Conservation (phyloP, 2,329 filamentous ascomycete species). For the Dryadomyces quercivorus region DNA sequence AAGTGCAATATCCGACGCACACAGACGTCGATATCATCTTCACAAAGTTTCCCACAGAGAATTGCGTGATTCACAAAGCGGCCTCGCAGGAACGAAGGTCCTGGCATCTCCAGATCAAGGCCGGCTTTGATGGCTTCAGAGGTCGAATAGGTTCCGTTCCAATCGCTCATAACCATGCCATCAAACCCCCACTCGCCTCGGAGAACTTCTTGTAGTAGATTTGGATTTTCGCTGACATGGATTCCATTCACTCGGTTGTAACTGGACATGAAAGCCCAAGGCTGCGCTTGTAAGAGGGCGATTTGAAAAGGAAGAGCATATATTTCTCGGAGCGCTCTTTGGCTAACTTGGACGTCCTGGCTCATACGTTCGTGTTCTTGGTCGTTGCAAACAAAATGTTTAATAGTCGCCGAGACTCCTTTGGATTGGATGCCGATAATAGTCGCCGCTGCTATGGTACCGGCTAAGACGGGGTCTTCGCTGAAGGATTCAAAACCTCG, state of each 20-base stretch:
- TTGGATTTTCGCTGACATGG: conserved; percentile 24
- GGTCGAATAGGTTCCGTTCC: conserved; percentile 18
- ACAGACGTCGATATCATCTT: conserved; percentile 15
- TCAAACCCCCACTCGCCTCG: conserved; percentile 26
- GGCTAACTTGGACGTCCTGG: conserved; percentile 22
- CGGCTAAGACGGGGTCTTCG: conserved; percentile 27
- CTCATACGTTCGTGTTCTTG: conserved; percentile 25
- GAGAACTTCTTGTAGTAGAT: conserved; percentile 21
- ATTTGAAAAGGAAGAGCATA: conserved; percentile 27
- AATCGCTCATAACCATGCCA: conserved; percentile 27
- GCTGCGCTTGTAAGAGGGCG: conserved; percentile 21
- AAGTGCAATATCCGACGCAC: conserved; percentile 15
- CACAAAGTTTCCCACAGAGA: conserved; percentile 12
- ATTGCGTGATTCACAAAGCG: conserved; percentile 5
- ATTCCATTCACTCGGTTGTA: conserved; percentile 28
- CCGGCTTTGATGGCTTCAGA: conserved; percentile 15
- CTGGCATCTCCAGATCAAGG: conserved; percentile 20
- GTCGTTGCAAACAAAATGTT: conserved; percentile 29
- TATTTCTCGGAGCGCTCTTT: conserved; percentile 27
- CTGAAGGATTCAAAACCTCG: conserved; percentile 26
- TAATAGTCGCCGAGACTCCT: conserved; percentile 23
- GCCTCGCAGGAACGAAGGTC: conserved; percentile 14
- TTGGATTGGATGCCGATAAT: conserved; percentile 23
- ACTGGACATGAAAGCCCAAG: conserved; percentile 24
- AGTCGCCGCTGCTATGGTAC: conserved; percentile 21